Evolutionary conservation across 176 grass and related monocot species (phyloP).

Genomic region (Cymbopogon citratus): DNA sequence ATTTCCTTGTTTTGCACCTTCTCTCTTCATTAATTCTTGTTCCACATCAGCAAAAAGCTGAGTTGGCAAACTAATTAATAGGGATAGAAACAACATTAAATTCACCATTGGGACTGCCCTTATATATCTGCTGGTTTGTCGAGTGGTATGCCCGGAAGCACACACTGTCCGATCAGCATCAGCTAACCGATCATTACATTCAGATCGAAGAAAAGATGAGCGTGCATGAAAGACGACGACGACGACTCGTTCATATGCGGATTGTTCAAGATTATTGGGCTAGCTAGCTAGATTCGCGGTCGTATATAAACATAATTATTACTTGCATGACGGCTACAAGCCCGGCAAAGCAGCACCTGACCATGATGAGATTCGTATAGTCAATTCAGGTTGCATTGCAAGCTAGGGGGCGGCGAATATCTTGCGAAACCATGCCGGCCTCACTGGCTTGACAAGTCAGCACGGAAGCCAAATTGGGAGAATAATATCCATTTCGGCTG

Average conservation of each 20-base stretch:
- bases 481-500: no score
- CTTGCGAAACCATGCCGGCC: neutral
- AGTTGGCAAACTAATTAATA: no score
- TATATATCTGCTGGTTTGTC: neutral
- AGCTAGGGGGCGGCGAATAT: neutral
- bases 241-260: neutral
- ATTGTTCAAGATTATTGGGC: neutral
- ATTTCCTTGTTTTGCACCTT: no score
- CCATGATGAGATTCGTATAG: neutral
- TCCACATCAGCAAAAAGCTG: no score
- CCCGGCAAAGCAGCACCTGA: neutral
- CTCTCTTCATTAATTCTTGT: no score
- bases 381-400: neutral
- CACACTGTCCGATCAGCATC: neutral
- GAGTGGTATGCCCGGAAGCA: neutral
- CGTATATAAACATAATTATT: neutral
- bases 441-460: neutral
- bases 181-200: neutral
- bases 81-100: no score
- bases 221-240: neutral
- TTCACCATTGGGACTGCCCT: no score
- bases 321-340: slow-evolving; percentile 1
- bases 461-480: neutral
- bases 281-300: neutral
- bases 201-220: neutral